Evolutionary conservation across 2,329 filamentous ascomycete species (phyloP).

Genomic region (Alternaria consortialis): DNA sequence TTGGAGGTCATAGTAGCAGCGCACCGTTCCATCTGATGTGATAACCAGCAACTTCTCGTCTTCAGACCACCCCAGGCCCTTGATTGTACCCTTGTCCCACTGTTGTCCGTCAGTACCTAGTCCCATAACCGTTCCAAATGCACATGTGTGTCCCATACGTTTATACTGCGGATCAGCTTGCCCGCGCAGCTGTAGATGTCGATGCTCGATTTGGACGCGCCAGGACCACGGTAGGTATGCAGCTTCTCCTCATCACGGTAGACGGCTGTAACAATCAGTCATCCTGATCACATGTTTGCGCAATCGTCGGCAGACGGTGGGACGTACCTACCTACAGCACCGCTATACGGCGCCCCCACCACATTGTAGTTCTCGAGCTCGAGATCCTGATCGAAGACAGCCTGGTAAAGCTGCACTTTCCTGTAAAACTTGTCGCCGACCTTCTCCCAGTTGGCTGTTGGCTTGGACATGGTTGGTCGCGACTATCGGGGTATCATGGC

Average conservation of each 20-base stretch:
- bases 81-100: conserved; percentile 90
- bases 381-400: conserved; percentile 89
- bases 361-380: conserved; percentile 96
- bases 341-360: conserved; percentile 89
- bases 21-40: conserved; percentile 86
- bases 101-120: conserved; percentile 45
- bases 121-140: conserved; percentile 2
- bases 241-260: conserved; percentile 90
- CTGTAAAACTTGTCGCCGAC: conserved; percentile 95
- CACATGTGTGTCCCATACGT: conserved; percentile 52
- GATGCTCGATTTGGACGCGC: conserved; percentile 81
- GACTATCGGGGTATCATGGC: conserved; percentile 30
- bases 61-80: conserved; percentile 93
- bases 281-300: conserved; percentile 1
- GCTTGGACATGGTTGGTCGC: conserved; percentile 57
- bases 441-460: conserved; percentile 92
- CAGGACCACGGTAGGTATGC: conserved; percentile 76
- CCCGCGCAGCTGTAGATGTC: conserved; percentile 95
- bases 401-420: conserved; percentile 91
- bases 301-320: conserved; percentile 11
- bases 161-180: conserved; percentile 83
- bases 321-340: conserved; percentile 78
- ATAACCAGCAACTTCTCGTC: conserved; percentile 91
- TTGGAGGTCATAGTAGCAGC: conserved; percentile 90
- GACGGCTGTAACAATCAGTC: conserved; percentile 69